phyloP scores from a whole-genome alignment of 1,284 basidiomycete genomes.

The Sporisorium scitamineum region DNA sequence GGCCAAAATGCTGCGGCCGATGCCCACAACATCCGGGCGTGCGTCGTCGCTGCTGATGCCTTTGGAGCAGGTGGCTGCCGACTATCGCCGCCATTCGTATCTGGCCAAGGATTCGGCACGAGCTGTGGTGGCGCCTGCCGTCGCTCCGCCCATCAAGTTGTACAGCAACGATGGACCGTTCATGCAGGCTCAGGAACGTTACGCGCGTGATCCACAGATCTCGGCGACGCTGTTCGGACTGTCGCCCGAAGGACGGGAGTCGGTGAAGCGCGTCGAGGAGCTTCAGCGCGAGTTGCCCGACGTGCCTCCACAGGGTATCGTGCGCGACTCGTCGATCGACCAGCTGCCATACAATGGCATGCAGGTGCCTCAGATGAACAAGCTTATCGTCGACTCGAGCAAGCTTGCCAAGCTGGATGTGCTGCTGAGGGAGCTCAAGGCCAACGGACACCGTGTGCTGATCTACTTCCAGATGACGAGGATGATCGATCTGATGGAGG shows the following conservation, averaged over 20 bases:
- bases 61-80: conserved; percentile 76
- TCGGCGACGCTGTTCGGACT: conserved; percentile 87
- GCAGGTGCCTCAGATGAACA: conserved; percentile 93
- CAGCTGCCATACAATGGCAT: conserved; percentile 87
- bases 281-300: conserved; percentile 76
- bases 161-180: conserved; percentile 83
- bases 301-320: conserved; percentile 78
- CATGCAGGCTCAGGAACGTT: conserved; percentile 77
- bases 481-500: conserved; percentile 99
- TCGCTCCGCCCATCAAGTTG: conserved; percentile 85
- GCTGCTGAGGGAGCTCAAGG: conserved; percentile 90
- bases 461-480: conserved; percentile 99
- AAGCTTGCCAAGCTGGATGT: conserved; percentile 92
- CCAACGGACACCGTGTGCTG: conserved; percentile 91
- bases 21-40: conserved; percentile 61
- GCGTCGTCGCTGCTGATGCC: conserved; percentile 72
- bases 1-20: conserved; percentile 67
- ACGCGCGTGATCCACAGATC: conserved; percentile 75
- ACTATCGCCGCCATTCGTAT: conserved; percentile 80
- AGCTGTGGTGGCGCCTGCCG: conserved; percentile 83
- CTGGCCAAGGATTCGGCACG: conserved; percentile 82
- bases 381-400: conserved; percentile 95
- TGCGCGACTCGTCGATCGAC: conserved; percentile 77
- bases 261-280: conserved; percentile 73
- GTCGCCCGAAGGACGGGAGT: conserved; percentile 78